Base-by-base conservation (phyloP, 371 early-diverging fungal genomes). In the Syncephalastrum contaminatum region DNA sequence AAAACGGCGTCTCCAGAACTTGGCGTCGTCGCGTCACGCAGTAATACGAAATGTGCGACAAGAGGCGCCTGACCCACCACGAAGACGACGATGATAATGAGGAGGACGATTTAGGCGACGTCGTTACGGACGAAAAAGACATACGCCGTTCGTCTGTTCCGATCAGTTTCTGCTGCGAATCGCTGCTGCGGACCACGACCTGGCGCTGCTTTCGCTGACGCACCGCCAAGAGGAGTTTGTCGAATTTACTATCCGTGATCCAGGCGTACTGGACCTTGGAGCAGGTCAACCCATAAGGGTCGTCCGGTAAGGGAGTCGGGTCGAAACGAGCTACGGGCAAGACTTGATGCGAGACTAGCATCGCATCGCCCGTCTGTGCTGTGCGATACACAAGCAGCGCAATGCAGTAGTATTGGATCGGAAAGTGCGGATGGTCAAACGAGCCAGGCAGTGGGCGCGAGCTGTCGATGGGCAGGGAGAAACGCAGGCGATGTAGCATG, bases 321-420 rank as follows among this genome's bases (percentile, higher is more conserved):
- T 30, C 49, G 16, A 56, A 56, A 30, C 36, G 36, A 14, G n/a
- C n/a, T 2, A 56, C n/a, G 13, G 57, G 57, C 21, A 43, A 1
- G 12, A 27, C 43, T 30, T 30, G 19, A 30, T 50, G 41, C 43
- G 41, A 13, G 41, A 43, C 18, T 25, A 20, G 22, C 13, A 50
- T 21, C 48, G 22, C 39, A n/a, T 41, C 14, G 40, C 24, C 4
- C 15, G 42, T 19, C 50, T 21, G 15, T 45, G 18, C 48, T 2
- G 57, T 43, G 13, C 44, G 13, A 16, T 54, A 60, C 0, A 60
- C 50, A 41, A 60, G 27, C 19, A 60, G 22, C 10, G 60, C 60
- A 4, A 51, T 51, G 10, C 49, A 20, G 8, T 39, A 18, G 10
- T 60, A 60, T 3, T n/a, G 43, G 10, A 60, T 60, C 1, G 48